phyloP scores from a whole-genome alignment of 768 basidiomycete genomes.

The Suillus alpinus region DNA sequence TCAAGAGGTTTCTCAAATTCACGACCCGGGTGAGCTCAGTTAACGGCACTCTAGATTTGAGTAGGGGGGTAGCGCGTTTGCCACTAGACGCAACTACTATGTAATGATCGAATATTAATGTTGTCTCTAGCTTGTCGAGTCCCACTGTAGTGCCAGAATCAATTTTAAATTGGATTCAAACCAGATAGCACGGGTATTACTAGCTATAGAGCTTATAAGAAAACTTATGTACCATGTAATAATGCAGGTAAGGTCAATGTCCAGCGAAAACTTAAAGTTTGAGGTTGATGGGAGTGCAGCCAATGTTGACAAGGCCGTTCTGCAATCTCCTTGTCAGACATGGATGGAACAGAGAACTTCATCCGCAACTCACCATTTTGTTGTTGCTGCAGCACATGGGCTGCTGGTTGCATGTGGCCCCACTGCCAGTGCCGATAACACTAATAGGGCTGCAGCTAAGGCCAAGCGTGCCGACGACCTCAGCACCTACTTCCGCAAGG shows the following conservation, averaged over 20 bases:
- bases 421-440: slow-evolving; percentile 21
- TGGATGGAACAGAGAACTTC: neutral
- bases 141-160: too few species aligned
- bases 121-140: too few species aligned
- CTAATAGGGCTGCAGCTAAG: slow-evolving; percentile 16
- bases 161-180: too few species aligned
- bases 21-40: too few species aligned
- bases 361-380: neutral
- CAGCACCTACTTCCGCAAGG: slow-evolving; percentile 7
- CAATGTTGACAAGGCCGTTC: slow-evolving; percentile 24
- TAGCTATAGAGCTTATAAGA: too few species aligned
- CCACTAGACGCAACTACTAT: too few species aligned
- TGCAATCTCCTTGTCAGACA: slow-evolving; percentile 2
- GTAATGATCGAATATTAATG: too few species aligned
- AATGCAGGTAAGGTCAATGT: neutral
- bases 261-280: slow-evolving; percentile 1
- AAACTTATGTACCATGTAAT: slow-evolving; percentile 6
- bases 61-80: too few species aligned
- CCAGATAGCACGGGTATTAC: too few species aligned
- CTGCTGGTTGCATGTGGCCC: slow-evolving; percentile 12
- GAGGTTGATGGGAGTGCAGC: slow-evolving; percentile 18
- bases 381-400: slow-evolving; percentile 23
- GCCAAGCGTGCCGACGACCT: slow-evolving; percentile 15
- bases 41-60: too few species aligned
- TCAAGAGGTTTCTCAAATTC: too few species aligned